phyloP scores from a whole-genome alignment of 192 early-diverging fungal species.

The Coemansia sp. region DNA sequence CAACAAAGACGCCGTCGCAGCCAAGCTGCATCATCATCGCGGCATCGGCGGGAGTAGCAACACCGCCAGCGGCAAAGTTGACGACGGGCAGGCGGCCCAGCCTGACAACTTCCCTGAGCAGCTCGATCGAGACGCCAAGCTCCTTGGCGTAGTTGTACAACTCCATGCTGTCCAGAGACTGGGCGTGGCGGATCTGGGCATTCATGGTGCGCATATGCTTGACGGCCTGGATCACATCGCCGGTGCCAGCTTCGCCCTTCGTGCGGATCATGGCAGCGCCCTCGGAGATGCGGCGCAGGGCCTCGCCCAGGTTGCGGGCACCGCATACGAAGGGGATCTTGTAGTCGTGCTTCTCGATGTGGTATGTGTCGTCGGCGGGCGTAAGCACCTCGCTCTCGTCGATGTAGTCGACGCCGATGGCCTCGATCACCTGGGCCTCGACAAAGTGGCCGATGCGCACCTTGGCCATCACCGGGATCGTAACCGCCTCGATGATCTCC shows the following conservation, averaged over 20 bases:
- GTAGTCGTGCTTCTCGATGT: constrained; percentile 93
- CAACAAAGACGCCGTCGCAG: constrained; percentile 98
- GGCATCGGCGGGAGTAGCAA: constrained; percentile 98
- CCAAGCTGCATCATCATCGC: constrained; percentile 99
- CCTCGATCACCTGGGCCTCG: constrained; percentile 95
- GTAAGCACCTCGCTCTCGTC: constrained; percentile 98
- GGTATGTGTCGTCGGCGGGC: constrained; percentile 92
- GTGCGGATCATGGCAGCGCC: constrained; percentile 98
- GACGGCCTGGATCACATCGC: constrained; percentile 97
- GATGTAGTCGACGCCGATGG: constrained; percentile 92
- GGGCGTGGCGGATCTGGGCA: constrained; percentile 82
- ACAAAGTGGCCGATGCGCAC: constrained; percentile 99
- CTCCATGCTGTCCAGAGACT: constrained; percentile 84
- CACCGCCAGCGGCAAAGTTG: constrained; percentile 97
- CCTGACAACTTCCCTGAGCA: constrained; percentile 84
- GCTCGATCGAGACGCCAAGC: constrained; percentile 86
- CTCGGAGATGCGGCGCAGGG: constrained; percentile 92
- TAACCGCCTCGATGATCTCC: constrained; percentile 92
- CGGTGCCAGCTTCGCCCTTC: constrained; percentile 98
- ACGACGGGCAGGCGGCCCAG: constrained; percentile 93
- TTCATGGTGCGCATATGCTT: constrained; percentile 90
- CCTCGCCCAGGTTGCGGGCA: constrained; percentile 95
- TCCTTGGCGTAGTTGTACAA: constrained; percentile 96
- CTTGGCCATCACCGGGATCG: constrained; percentile 99
- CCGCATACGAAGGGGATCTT: constrained; percentile 97